Conservation (phyloP, 2,329 filamentous ascomycete genomes). For the Aspergillus chevalieri region DNA sequence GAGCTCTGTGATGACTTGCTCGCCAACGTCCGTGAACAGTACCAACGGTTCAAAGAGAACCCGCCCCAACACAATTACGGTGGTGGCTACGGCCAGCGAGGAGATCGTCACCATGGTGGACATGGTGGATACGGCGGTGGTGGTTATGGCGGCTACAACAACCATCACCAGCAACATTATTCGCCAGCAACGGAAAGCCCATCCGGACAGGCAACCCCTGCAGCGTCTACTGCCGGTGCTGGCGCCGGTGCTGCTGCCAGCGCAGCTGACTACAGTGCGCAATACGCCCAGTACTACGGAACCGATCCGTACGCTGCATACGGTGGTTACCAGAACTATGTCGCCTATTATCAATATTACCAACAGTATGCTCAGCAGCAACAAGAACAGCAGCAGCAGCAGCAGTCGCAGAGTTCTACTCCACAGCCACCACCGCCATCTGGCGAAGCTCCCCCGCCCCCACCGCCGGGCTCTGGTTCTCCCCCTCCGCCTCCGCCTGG, state of each 20-base stretch:
- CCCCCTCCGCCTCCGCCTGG: slow-evolving; percentile 56
- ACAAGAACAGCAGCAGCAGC: slow-evolving; percentile 43
- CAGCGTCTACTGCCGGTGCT: slow-evolving; percentile 11
- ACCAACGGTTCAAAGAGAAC: slow-evolving; percentile 82
- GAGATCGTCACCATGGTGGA: slow-evolving; percentile 40
- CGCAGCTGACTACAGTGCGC: slow-evolving; percentile 65
- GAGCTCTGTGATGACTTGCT: slow-evolving; percentile 84
- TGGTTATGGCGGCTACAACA: slow-evolving; percentile 30
- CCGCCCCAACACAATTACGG: slow-evolving; percentile 62
- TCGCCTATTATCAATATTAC: slow-evolving; percentile 61
- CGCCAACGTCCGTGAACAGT: slow-evolving; percentile 78
- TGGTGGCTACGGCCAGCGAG: slow-evolving; percentile 52
- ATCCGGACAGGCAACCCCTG: slow-evolving; percentile 27
- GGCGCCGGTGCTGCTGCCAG: slow-evolving; percentile 8
- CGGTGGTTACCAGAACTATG: slow-evolving; percentile 74
- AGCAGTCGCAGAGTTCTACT: slow-evolving; percentile 36
- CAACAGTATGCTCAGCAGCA: slow-evolving; percentile 56
- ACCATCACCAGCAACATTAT: slow-evolving; percentile 37
- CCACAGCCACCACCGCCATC: slow-evolving; percentile 54
- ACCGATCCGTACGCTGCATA: slow-evolving; percentile 84
- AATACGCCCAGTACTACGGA: slow-evolving; percentile 77
- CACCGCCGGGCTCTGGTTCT: slow-evolving; percentile 55
- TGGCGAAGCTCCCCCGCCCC: slow-evolving; percentile 51
- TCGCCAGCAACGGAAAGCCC: slow-evolving; percentile 39
- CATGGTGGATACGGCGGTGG: slow-evolving; percentile 36